Evolutionary conservation across 129 eudicot species (phyloP), one percentile per base, ranked within the genome.

Genomic region (Centaurea solstitialis): DNA sequence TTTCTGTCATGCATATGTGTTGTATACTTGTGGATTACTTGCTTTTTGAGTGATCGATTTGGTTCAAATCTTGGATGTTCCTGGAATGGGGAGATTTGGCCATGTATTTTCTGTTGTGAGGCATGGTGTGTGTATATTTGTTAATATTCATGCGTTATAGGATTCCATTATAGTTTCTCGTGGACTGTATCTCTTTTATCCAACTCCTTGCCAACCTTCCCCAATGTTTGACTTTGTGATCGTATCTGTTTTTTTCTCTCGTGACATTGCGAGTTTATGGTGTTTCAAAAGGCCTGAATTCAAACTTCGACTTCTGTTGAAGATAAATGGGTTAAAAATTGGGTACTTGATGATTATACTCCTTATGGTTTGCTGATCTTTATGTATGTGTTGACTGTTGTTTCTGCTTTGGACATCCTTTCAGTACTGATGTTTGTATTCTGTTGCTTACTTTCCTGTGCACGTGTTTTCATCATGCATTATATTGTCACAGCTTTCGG

Each of bases 401-500:
- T 47, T 47, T 47, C 59, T 47, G 59, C 59, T 47, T 74, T 53
- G 78, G 33, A 13, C n/a, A 18, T 35, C 8, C 18, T 66, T 5
- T 47, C 33, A 59, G 23, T 59, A 47, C 59, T 13, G 18, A 47
- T 47, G 18, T 50, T 47, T 50, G 15, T 50, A 50, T 50, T 50
- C 62, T 50, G 62, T 61, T 61, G 21, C 26, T 8, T 61, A 3
- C 37, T 47, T 75, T 68, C 23, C 26, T 68, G 7, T 68, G 37
- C 68, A 41, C 62, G 78, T 33, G 67, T 50, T 17, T 45, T 43
- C 20, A 75, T 74, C n/a, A 21, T 68, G 17, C 70, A 43, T 75
- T 47, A 33, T 81, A 33, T 68, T 23, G 38, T 65, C 78, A 33
- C 97, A 96, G 99, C 76, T 96, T 96, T 75, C 88, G 97, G 87